Evolutionary conservation across 2,329 filamentous ascomycete genomes (phyloP).

Genomic region (Claviceps cyperi): DNA sequence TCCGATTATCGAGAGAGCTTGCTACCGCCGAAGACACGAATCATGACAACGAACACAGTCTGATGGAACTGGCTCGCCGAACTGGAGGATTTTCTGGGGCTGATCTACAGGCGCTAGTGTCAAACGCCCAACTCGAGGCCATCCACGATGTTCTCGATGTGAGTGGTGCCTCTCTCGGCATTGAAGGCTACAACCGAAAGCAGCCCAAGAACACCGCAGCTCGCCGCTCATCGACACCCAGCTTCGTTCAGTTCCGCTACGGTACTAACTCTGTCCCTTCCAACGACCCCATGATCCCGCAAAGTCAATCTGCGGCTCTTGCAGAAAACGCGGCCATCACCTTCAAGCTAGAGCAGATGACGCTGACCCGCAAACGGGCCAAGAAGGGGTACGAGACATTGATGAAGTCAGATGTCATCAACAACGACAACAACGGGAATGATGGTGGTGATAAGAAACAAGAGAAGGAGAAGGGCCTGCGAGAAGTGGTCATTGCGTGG

Average conservation of each 20-base stretch:
- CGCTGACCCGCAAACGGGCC: conserved; percentile 44
- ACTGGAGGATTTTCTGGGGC: conserved; percentile 91
- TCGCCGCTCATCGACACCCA: conserved; percentile 30
- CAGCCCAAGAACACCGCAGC: conserved; percentile 6
- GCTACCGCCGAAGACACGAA: conserved; percentile 27
- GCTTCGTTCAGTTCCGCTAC: conserved; percentile 76
- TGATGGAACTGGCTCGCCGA: conserved; percentile 60
- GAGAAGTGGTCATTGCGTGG: conserved; percentile 73
- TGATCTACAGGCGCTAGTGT: conserved; percentile 85
- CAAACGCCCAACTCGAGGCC: conserved; percentile 91
- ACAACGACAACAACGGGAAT: background rate
- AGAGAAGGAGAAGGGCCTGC: conserved; percentile 20
- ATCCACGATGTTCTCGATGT: conserved; percentile 79
- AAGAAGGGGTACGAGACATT: conserved; percentile 13
- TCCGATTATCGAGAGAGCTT: conserved; percentile 57
- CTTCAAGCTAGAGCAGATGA: conserved; percentile 70
- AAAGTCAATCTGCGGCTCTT: conserved; percentile 40
- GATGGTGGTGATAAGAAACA: conserved; percentile 13
- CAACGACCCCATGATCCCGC: conserved; percentile 25
- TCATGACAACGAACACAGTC: conserved; percentile 24
- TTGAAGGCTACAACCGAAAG: conserved; percentile 17
- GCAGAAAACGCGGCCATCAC: conserved; percentile 66
- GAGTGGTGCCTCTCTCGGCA: conserved; percentile 20
- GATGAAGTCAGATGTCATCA: conserved; percentile 14
- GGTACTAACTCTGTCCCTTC: conserved; percentile 39